Evolutionary conservation across 106 monocot genomes (phyloP), one percentile per base, ranked within the genome.

Genomic region (Narthecium ossifragum): DNA sequence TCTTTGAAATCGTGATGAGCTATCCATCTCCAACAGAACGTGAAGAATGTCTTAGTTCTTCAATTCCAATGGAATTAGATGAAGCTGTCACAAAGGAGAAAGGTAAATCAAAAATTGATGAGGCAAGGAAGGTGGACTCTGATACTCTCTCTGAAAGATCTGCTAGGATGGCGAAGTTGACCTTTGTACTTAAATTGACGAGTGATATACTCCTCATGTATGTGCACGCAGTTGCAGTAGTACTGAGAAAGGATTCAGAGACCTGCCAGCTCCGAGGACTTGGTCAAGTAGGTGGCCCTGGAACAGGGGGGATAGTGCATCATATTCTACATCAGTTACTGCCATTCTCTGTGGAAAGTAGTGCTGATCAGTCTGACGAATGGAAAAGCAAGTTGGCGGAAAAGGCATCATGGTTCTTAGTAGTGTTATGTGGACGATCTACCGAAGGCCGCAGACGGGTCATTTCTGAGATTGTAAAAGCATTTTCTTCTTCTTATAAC

Each of bases 131-230:
- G 31, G 17, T 55, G 26, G 67, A 71, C 31, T 39, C 22, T 72
- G 82, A 71, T 57, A 37, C 29, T 34, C 36, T 64, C 37, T 79
- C 83, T 46, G 83, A 83, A 43, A 68, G 55, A 37, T 76, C 86
- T 53, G 72, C 82, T 41, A 72, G 31, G 59, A 51, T 78, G 21
- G 73, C 80, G 26, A 83, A 77, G 52, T 53, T 74, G 33, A 65
- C 83, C 23, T 83, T 88, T 74, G 80, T 77, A 43, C 73, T 88
- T 20, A 88, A 84, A 73, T 56, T 88, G 71, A 71, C 84, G 83
- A 88, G 74, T 58, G 83, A 88, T 56, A 88, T 88, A 52, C 76
- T 88, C 41, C 76, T 88, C 25, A 83, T 80, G 83, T 88, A 88
- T 74, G 67, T 68, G 29, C 83, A 83, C 68, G 73, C 88, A 26